Evolutionary conservation across 495 filamentous ascomycete species (phyloP), one percentile per base, ranked within the genome.

Genomic region (Trichoderma virens): DNA sequence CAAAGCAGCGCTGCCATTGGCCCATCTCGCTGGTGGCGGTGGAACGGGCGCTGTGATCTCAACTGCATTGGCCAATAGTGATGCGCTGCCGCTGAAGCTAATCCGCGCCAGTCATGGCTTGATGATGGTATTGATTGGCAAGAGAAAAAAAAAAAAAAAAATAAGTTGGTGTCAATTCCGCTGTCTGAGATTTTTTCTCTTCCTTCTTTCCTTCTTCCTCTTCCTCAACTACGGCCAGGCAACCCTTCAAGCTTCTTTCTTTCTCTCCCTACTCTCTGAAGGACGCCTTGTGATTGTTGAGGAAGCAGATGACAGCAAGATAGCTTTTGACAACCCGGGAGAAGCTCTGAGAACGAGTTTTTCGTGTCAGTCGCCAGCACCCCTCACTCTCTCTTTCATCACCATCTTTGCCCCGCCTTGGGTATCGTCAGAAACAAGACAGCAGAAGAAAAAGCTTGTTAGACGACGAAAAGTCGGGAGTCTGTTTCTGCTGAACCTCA

Each of bases 311-410:
- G 51, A 56, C 23, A 23, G 51, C 51, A 25, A 56, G 51, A 25
- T 56, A 56, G 51, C 51, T 56, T 25, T 56, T 56, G 51, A 56
- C 51, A 9, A 25, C 51, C 51, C 51, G 51, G 25, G 51, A 56
- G 20, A 56, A 56, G 51, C 51, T 56, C 51, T 56, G 51, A 56
- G 51, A 56, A 56, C 51, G 51, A 56, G 51, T 56, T 56, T 30
- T 56, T 56, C 25, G 28, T 30, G 51, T 56, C 51, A 56, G 51
- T 30, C 13, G 51, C 20, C 51, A 16, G 16, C 51, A 56, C 51
- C 23, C 51, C 51, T 25, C 51, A 14, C 51, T 28, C 16, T 56
- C 51, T 28, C 13, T 56, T 23, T 30, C 13, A 56, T 56, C 25
- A 47, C 18, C 43, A 23, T n/a, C 18, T 20, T 56, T 56, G 25